Conservation (phyloP, 306 rosid genomes). For the Malus domestica region DNA sequence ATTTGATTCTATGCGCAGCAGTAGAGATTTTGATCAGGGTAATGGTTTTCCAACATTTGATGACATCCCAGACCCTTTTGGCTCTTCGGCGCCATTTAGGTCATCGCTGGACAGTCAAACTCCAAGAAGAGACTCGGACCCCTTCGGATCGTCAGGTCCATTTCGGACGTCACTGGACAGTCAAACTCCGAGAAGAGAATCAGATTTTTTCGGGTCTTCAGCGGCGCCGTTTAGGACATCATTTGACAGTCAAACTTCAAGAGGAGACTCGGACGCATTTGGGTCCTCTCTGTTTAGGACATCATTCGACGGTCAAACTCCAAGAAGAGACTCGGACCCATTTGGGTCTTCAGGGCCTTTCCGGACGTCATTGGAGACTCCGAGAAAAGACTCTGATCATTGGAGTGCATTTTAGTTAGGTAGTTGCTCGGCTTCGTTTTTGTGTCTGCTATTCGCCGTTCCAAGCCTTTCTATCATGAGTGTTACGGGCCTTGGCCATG, state of each 20-base stretch:
- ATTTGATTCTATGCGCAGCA: constrained; percentile 70
- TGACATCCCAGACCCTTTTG: constrained; percentile 78
- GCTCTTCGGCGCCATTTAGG: constrained; percentile 66
- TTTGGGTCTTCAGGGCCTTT: constrained; percentile 77
- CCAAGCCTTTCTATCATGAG: constrained; percentile 12
- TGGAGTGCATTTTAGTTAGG: constrained; percentile 83
- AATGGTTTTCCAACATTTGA: constrained; percentile 77
- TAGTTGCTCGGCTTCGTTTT: constrained; percentile 8
- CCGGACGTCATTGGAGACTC: constrained; percentile 61
- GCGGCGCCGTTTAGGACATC: constrained; percentile 67
- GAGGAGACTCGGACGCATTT: constrained; percentile 63
- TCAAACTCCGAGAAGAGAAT: constrained; percentile 63
- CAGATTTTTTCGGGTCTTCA: constrained; percentile 72
- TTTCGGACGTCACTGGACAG: constrained; percentile 60
- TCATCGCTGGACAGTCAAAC: constrained; percentile 69
- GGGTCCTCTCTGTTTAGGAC: constrained; percentile 39
- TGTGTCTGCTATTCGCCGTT: constrained; percentile 13
- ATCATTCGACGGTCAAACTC: constrained; percentile 10
- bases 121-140: constrained; percentile 60
- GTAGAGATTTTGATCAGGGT: constrained; percentile 60
- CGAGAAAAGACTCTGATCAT: constrained; percentile 55
- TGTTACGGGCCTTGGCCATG: constrained; percentile 28
- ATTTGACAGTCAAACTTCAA: constrained; percentile 67
- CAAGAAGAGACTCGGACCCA: constrained; percentile 44
- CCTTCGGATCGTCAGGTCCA: constrained; percentile 69